Evolutionary conservation across 1,139 yeast species (phyloP), one percentile per base, ranked within the genome.

Genomic region (Hyphopichia pseudoburtonii): DNA sequence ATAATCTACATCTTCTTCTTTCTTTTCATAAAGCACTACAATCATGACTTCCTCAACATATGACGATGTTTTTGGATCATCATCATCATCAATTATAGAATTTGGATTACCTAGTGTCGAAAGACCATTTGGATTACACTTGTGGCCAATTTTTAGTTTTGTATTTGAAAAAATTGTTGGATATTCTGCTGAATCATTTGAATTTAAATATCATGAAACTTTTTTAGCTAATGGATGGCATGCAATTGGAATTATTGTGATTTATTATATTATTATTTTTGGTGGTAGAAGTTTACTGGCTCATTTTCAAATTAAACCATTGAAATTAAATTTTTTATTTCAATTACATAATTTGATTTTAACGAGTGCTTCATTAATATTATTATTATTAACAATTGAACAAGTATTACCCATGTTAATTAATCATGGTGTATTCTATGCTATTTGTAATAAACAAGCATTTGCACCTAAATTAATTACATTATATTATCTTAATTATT

Each of bases 401-500:
- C 97, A 92, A 67, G 67, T 90, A 49, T 59, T 86, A 40, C 97
- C 97, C 34, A 87, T 87, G 60, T 67, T 90, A 49, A 73, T 71
- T 54, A 59, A 78, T 45, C 79, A 89, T 54, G 98, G 98, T 14
- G 48, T 92, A 26, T 82, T 86, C 60, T 86, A 82, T 64, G 87
- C 96, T 34, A 84, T 92, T 51, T 92, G 98, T 64, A 69, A 83
- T 58, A 66, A 74, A 46, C 74, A 77, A 37, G 85, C 96, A 9
- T 92, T 94, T 81, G 86, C 96, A 29, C 89, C 86, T 52, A 80
- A 82, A 52, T 77, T 90, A 66, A 92, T 89, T 43, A 76, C 86
- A 32, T 70, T 92, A 50, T 92, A 92, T 73, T 85, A 83, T 60
- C 66, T 86, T 64, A 86, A 85, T 64, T 85, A 86, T 60, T 66